Percentiles rank a stretch among this genome's conserved stretches.
These are phyloP conservation scores for Aeschynomene evenia DNA, from an alignment of 306 rosid genomes.

Conservation along the genomic window DNA sequence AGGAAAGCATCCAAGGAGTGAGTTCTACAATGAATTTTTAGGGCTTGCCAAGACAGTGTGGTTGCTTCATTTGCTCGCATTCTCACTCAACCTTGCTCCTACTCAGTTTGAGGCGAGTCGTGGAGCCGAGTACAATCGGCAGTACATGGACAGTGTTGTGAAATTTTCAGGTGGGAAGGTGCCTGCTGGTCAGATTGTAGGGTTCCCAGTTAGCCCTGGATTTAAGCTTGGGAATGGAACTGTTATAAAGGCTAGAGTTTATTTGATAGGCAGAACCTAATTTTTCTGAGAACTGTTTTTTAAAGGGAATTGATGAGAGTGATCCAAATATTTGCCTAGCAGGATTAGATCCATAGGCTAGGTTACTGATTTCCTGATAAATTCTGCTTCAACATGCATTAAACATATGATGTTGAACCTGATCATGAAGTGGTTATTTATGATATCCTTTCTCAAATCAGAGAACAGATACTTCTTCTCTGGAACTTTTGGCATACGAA, in stretches of 20 bases:
- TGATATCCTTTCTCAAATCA: not conserved
- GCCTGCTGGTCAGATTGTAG: constrained; percentile 72
- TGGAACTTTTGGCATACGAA: not conserved
- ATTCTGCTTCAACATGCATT: constrained; percentile 3
- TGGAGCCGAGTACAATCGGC: constrained; percentile 78
- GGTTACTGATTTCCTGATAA: constrained; percentile 26
- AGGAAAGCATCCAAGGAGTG: constrained; percentile 80
- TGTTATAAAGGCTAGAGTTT: constrained; percentile 81
- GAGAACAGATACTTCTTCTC: not conserved
- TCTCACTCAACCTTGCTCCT: constrained; percentile 85
- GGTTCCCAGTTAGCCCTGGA: constrained; percentile 85
- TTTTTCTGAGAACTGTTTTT: not conserved
- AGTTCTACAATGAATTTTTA: constrained; percentile 71
- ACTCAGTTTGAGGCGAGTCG: constrained; percentile 87
- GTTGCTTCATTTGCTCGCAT: constrained; percentile 92
- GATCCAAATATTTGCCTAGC: not conserved
- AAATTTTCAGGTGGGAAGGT: constrained; percentile 58
- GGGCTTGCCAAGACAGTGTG: constrained; percentile 79
- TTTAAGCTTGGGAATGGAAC: constrained; percentile 86
- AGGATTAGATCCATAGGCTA: constrained; percentile 18
- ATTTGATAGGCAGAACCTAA: constrained; percentile 55
- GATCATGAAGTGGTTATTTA: constrained; percentile 16
- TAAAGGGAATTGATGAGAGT: not conserved
- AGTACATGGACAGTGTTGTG: constrained; percentile 84
- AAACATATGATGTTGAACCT: constrained; percentile 14